Evolutionary conservation across 768 basidiomycete species (phyloP).

Genomic region (Rhodotorula toruloides): DNA sequence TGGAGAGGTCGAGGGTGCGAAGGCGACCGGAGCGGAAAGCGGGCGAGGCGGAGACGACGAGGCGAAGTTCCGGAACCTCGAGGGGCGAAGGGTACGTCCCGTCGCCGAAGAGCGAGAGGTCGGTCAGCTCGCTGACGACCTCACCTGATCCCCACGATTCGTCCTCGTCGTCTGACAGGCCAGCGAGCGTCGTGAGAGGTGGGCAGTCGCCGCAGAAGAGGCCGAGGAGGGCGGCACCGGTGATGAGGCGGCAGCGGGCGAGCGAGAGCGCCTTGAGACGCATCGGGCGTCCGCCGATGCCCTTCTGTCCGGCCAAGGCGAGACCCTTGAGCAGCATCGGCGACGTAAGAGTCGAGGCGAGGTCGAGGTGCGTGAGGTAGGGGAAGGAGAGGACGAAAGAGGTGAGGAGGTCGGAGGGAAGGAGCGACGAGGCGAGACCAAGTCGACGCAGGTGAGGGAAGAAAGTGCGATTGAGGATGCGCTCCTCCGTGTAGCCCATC

Average conservation of each 20-base stretch:
- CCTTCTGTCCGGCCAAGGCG: slow-evolving; percentile 52
- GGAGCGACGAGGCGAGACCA: slow-evolving; percentile 72
- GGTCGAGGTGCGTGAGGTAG: slow-evolving; percentile 78
- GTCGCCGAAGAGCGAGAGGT: slow-evolving; percentile 86
- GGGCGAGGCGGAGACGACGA: slow-evolving; percentile 67
- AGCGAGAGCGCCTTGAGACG: slow-evolving; percentile 73
- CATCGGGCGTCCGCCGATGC: slow-evolving; percentile 51
- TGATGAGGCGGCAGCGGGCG: slow-evolving; percentile 76
- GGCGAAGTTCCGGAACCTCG: slow-evolving; percentile 59
- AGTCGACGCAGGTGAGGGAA: slow-evolving; percentile 59
- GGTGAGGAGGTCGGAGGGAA: slow-evolving; percentile 62
- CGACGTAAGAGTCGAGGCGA: slow-evolving; percentile 78
- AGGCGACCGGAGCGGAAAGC: slow-evolving; percentile 71
- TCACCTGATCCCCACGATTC: slow-evolving; percentile 34
- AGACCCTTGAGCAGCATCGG: slow-evolving; percentile 69
- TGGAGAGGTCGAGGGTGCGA: slow-evolving; percentile 84
- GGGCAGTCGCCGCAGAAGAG: slow-evolving; percentile 42
- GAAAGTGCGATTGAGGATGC: slow-evolving; percentile 31
- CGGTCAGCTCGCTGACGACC: slow-evolving; percentile 51
- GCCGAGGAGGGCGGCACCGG: slow-evolving; percentile 66
- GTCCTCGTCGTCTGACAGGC: slow-evolving; percentile 17
- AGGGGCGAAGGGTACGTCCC: slow-evolving; percentile 73
- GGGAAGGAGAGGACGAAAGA: slow-evolving; percentile 77
- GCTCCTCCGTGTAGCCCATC: slow-evolving; percentile 18
- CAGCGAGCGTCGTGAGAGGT: slow-evolving; percentile 35